These are phyloP conservation scores for Saccharomycopsis sp. DNA, from an alignment of 805 yeast genomes.

Conservation along the genomic window DNA sequence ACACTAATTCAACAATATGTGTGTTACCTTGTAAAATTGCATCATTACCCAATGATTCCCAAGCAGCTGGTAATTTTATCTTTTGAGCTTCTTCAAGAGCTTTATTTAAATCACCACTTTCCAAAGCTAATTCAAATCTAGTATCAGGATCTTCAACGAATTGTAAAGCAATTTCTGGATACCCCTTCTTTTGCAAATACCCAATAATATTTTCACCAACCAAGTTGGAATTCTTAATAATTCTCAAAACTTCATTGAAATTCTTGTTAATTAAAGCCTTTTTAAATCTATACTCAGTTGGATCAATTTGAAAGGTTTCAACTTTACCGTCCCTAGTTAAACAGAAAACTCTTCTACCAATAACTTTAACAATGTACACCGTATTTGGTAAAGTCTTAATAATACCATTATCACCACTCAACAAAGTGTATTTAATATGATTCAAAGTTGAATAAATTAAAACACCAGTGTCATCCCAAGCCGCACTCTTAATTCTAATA, in stretches of 20 bases:
- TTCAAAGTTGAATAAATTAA: conserved; percentile 89
- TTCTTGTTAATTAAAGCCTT: conserved; percentile 84
- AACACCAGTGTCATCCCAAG: conserved; percentile 94
- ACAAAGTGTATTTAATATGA: conserved; percentile 87
- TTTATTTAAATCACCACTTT: conserved; percentile 79
- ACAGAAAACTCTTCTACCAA: conserved; percentile 67
- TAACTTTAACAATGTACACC: conserved; percentile 67
- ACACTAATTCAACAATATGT: conserved; percentile 75
- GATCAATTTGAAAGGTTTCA: conserved; percentile 74
- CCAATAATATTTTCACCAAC: conserved; percentile 98
- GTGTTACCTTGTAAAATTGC: conserved; percentile 88
- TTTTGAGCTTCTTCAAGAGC: conserved; percentile 86
- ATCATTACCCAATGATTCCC: conserved; percentile 80
- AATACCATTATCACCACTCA: conserved; percentile 94
- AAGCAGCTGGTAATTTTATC: conserved; percentile 57
- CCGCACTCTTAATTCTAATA: conserved; percentile 91
- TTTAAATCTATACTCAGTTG: conserved; percentile 95
- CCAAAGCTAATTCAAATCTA: conserved; percentile 90
- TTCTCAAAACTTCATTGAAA: conserved; percentile 83
- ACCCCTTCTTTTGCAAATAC: conserved; percentile 89
- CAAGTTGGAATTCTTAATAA: conserved; percentile 80
- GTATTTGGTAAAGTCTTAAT: conserved; percentile 89
- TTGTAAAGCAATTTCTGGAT: conserved; percentile 95
- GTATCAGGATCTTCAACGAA: conserved; percentile 96
- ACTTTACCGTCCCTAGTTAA: conserved; percentile 82